These are phyloP conservation scores for Aspergillus asperescens DNA, from an alignment of 495 filamentous ascomycete genomes.

Conservation along the genomic window DNA sequence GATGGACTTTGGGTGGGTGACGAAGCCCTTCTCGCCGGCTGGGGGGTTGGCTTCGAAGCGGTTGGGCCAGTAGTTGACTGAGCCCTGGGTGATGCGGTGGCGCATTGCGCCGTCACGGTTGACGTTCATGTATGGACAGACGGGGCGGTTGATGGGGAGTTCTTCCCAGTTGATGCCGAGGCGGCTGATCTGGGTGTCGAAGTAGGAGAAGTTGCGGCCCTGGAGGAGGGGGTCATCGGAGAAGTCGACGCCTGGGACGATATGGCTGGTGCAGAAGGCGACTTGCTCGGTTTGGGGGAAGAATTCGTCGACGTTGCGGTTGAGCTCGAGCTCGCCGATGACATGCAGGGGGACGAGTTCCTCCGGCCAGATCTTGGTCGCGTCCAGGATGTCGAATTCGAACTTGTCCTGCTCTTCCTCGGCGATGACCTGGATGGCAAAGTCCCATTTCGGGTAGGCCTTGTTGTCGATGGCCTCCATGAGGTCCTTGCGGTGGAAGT, in stretches of 20 bases:
- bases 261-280: conserved; percentile 80
- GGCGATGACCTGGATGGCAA: conserved; percentile 71
- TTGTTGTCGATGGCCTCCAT: conserved; percentile 70
- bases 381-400: conserved; percentile 85
- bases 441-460: conserved; percentile 72
- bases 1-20: conserved; percentile 62
- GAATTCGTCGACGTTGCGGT: conserved; percentile 80
- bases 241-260: conserved; percentile 84
- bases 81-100: conserved; percentile 58
- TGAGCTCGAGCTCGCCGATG: conserved; percentile 77
- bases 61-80: conserved; percentile 89
- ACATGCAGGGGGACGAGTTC: conserved; percentile 73
- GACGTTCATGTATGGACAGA: conserved; percentile 58
- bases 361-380: conserved; percentile 91
- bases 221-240: conserved; percentile 80
- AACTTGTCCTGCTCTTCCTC: conserved; percentile 72
- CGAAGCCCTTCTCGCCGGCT: conserved; percentile 57
- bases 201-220: conserved; percentile 82
- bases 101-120: conserved; percentile 35
- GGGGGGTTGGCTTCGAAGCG: conserved; percentile 62
- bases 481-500: conserved; percentile 84
- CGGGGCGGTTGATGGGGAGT: conserved; percentile 72
- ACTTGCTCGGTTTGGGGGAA: conserved; percentile 76
- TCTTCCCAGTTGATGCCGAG: conserved; percentile 84
- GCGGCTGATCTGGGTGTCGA: conserved; percentile 78